Base-by-base conservation (phyloP, 1,139 yeast species). In the Keqinozyma sinolaborantium region DNA sequence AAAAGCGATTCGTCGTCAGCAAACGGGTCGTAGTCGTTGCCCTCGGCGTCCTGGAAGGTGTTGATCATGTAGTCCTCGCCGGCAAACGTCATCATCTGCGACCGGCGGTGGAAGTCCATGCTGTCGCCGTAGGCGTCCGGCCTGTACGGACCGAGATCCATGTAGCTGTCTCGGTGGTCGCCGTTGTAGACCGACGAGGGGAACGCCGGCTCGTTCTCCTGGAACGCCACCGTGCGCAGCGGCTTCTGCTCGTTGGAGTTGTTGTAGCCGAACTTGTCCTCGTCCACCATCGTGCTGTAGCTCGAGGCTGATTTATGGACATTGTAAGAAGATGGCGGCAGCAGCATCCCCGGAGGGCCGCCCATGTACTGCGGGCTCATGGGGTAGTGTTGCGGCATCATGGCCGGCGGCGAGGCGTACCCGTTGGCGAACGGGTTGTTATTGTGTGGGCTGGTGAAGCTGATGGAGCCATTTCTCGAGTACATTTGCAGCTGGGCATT, bases 1-100 rank as follows among this genome's bases (percentile, higher is more conserved):
- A 65, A 69, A 23, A 69, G 50, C 30, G 71, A 64, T 39, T 67
- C 73, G 39, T 64, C 73, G 39, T 68, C 73, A 25, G 70, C 73
- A 43, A 67, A 68, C 0, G 73, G 73, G 41, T 68, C 73, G 34
- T 60, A 45, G 31, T 55, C 66, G 14, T 56, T 63, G 30, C 53
- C 65, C 15, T 53, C 63, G 6, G 70, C 68, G 36, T 68, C 73
- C 42, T 64, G 60, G 31, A 69, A 45, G 11, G 67, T 62, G 41
- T 69, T 69, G 24, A 67, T 58, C 47, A 53, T 50, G 42, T 69
- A 69, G 42, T 69, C 62, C 24, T 65, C 73, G 11, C 73, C 73
- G 9, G 53, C 41, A 35, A 56, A 64, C 5, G 58, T 51, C 40
- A 53, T 35, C 36, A 41, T 46, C 29, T 32, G 44, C 44, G 28